A percentile compares a stretch with the other conserved stretches of the same genome.
These are phyloP conservation scores for Aspergillus ustus DNA, from an alignment of 2,329 filamentous ascomycete species.

Conservation along the genomic window DNA sequence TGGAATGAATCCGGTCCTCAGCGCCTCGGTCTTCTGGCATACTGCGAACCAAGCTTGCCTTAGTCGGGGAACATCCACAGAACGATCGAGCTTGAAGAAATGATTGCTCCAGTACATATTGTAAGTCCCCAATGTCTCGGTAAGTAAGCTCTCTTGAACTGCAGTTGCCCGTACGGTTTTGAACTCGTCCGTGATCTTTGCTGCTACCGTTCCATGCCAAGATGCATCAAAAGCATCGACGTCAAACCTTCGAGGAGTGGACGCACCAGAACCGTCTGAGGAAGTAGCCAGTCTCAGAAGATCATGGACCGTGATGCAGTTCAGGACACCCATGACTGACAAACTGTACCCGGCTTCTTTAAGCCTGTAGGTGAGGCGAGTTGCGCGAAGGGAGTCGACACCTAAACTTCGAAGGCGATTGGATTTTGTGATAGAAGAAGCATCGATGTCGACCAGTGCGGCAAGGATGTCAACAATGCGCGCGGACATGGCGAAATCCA, in stretches of 20 bases:
- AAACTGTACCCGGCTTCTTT: slow-evolving; percentile 30
- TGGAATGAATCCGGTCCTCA: slow-evolving; percentile 44
- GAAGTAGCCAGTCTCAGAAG: slow-evolving; percentile 24
- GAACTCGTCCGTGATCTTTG: slow-evolving; percentile 26
- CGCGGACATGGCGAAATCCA: slow-evolving; percentile 1
- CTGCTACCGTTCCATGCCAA: slow-evolving; percentile 26
- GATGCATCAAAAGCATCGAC: slow-evolving; percentile 27
- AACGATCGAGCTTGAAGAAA: slow-evolving; percentile 36
- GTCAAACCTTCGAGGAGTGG: slow-evolving; percentile 19
- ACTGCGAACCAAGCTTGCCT: slow-evolving; percentile 39
- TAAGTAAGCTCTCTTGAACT: slow-evolving; percentile 45
- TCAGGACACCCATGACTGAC: slow-evolving; percentile 36
- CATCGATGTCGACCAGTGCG: slow-evolving; percentile 27
- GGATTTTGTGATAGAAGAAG: slow-evolving; percentile 25
- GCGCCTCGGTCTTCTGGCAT: slow-evolving; percentile 37
- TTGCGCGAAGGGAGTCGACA: slow-evolving; percentile 39
- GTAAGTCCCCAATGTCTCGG: slow-evolving; percentile 44
- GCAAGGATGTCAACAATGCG: slow-evolving; percentile 30
- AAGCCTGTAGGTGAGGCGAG: slow-evolving; percentile 33
- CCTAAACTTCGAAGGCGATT: slow-evolving; percentile 34
- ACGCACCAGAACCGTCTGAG: background rate
- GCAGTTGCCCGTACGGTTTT: slow-evolving; percentile 37
- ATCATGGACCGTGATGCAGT: slow-evolving; percentile 35
- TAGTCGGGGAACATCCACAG: slow-evolving; percentile 35
- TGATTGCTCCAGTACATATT: slow-evolving; percentile 48